phyloP scores from a whole-genome alignment of 2,329 filamentous ascomycete species.

The Exophiala alcalophila region DNA sequence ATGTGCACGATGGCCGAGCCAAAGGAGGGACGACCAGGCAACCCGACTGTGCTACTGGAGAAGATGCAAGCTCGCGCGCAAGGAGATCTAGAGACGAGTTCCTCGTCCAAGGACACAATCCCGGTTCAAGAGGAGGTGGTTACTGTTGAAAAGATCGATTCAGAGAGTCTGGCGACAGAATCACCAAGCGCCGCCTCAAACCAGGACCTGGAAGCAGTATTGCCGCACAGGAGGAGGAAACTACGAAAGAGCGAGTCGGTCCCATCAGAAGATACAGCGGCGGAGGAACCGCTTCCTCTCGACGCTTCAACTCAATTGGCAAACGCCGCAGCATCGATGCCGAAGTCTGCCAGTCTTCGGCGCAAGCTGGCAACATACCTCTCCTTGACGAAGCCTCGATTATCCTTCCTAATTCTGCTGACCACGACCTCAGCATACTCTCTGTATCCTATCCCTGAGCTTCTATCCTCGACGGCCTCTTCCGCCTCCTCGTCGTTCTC shows the following conservation, averaged over 20 bases:
- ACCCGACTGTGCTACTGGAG: neutral
- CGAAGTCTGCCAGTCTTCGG: constrained; percentile 53
- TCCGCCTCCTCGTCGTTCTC: constrained; percentile 75
- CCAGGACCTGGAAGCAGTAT: constrained; percentile 10
- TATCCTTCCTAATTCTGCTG: constrained; percentile 86
- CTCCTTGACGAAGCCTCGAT: constrained; percentile 89
- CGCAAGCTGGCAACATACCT: constrained; percentile 77
- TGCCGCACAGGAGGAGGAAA: constrained; percentile 29
- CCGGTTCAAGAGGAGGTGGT: neutral
- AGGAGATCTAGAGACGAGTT: constrained; percentile 10
- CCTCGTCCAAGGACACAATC: constrained; percentile 9
- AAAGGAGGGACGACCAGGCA: neutral
- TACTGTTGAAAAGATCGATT: neutral
- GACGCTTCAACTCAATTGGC: constrained; percentile 63
- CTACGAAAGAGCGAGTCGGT: constrained; percentile 18
- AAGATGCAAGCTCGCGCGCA: constrained; percentile 3
- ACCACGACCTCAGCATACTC: constrained; percentile 89
- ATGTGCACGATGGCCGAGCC: constrained; percentile 24
- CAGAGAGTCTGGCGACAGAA: neutral
- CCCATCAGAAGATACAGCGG: constrained; percentile 1
- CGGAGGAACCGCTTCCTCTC: constrained; percentile 45
- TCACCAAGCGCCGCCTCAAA: neutral
- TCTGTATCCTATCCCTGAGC: constrained; percentile 84
- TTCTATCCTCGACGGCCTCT: constrained; percentile 69
- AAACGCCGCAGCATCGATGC: constrained; percentile 55